These are phyloP conservation scores for Meripilus lineatus DNA, from an alignment of 1,284 basidiomycete species.

Conservation along the genomic window DNA sequence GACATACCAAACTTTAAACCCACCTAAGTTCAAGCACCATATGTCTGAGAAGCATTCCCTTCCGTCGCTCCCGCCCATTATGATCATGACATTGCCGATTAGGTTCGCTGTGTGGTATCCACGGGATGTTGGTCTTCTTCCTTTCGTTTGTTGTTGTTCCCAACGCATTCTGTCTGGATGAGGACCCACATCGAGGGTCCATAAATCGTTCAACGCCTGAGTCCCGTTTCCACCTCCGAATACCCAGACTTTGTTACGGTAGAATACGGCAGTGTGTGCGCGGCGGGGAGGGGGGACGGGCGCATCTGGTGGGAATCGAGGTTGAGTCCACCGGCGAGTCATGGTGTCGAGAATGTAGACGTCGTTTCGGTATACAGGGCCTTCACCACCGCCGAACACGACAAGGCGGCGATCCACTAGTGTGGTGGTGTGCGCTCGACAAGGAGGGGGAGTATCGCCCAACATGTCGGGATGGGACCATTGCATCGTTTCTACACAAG, in stretches of 20 bases:
- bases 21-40: slow-evolving; percentile 83
- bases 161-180: slow-evolving; percentile 52
- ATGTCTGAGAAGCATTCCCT: slow-evolving; percentile 81
- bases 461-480: slow-evolving; percentile 77
- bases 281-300: slow-evolving; percentile 61
- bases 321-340: slow-evolving; percentile 62
- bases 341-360: slow-evolving; percentile 82
- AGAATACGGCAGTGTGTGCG: slow-evolving; percentile 82
- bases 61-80: slow-evolving; percentile 80
- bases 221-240: slow-evolving; percentile 93
- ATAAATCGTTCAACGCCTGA: slow-evolving; percentile 85
- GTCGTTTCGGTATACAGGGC: slow-evolving; percentile 68
- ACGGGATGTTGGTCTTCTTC: slow-evolving; percentile 57
- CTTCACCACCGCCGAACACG: slow-evolving; percentile 85
- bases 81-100: slow-evolving; percentile 79
- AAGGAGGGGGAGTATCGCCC: slow-evolving; percentile 76
- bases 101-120: slow-evolving; percentile 92
- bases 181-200: slow-evolving; percentile 70
- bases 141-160: slow-evolving; percentile 50
- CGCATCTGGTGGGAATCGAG: slow-evolving; percentile 34
- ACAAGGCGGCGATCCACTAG: slow-evolving; percentile 78
- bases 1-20: slow-evolving; percentile 22
- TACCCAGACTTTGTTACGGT: slow-evolving; percentile 73
- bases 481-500: slow-evolving; percentile 76
- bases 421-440: slow-evolving; percentile 86